Base-by-base conservation (phyloP, 768 basidiomycete genomes). In the Paxillus rubicundulus region DNA sequence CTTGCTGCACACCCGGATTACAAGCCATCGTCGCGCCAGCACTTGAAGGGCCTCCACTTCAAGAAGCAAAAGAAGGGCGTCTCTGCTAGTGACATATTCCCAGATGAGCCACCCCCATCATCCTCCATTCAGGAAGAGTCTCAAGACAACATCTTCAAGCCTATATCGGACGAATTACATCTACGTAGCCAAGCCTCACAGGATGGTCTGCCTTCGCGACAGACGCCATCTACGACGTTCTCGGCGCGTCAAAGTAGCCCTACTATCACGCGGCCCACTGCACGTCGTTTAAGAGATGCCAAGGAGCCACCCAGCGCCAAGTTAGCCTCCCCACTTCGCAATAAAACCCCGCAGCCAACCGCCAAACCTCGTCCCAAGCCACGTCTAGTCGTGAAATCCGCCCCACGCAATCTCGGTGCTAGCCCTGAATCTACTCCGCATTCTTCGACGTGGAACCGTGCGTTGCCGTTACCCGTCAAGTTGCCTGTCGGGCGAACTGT, bases 31-130 rank as follows among this genome's bases (percentile, higher is more conserved):
- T 51, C 60, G 2, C 4, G 2, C 2, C 5, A 18, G 9, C n/a
- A 14, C 2, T 0, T 57, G 12, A 63, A 59, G 55, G 1, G 0
- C 0, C 43, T 70, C 20, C 57, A 73, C 67, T 54, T 77, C 74
- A 77, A 61, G 61, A 75, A 62, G 21, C 24, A 24, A 6, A 74
- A 67, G 51, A 61, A 57, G 27, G 49, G 20, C 16, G 30, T 14
- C 2, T 32, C 47, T 49, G 10, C 40, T 24, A 30, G 4, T 1
- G 54, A 61, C 9, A 8, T 28, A 13, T 5, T 24, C 1, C 10
- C 21, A 20, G 60, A 63, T 4, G 21, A 12, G 2, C 56, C 52
- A 5, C 62, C 69, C 12, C 55, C 52, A 0, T 52, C 69, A 0
- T 69, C 61, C 7, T 69, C 64, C 16, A 32, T 58, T 1, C 13